Percentiles rank a stretch among this genome's conserved stretches.
These are phyloP conservation scores for Sporodiniella umbellata DNA, from an alignment of 371 early-diverging fungal genomes.

Conservation along the genomic window DNA sequence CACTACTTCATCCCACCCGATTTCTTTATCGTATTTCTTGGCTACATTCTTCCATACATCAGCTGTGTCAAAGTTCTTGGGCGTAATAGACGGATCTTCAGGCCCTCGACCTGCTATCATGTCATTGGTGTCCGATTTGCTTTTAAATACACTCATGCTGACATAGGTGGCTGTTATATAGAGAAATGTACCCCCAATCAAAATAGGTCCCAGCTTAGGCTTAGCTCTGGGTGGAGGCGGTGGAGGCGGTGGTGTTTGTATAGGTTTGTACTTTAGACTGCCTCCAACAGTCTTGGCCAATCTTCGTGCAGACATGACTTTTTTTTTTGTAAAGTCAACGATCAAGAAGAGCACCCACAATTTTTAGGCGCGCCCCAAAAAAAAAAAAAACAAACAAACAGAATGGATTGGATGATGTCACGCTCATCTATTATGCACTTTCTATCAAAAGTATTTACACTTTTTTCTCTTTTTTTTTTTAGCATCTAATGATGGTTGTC, in stretches of 20 bases:
- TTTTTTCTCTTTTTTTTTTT: not conserved
- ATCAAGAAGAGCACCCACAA: too few relatives aligned
- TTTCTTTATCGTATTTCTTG: slow-evolving; percentile 55
- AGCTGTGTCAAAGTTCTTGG: slow-evolving; percentile 39
- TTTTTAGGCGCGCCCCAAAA: too few relatives aligned
- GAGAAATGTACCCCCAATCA: slow-evolving; percentile 43
- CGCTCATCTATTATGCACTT: too few relatives aligned
- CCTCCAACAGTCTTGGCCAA: slow-evolving; percentile 7
- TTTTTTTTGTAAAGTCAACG: too few relatives aligned
- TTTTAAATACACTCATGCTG: slow-evolving; percentile 46
- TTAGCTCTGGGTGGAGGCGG: slow-evolving; percentile 15
- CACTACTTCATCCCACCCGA: slow-evolving; percentile 65
- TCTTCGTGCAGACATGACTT: slow-evolving; percentile 15
- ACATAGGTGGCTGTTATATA: slow-evolving; percentile 46
- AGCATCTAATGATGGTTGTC: slow-evolving; percentile 1
- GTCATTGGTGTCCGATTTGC: slow-evolving; percentile 31
- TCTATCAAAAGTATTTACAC: too few relatives aligned
- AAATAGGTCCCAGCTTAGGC: slow-evolving; percentile 33
- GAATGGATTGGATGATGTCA: too few relatives aligned
- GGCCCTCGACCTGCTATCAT: slow-evolving; percentile 5
- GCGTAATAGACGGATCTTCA: slow-evolving; percentile 17
- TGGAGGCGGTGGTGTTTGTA: slow-evolving; percentile 16
- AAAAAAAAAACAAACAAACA: slow-evolving; percentile 1
- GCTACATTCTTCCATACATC: slow-evolving; percentile 51
- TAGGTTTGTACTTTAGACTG: slow-evolving; percentile 20